Evolutionary conservation across 352 stramenopile genomes (phyloP).

Genomic region (Phytophthora palmivora): DNA sequence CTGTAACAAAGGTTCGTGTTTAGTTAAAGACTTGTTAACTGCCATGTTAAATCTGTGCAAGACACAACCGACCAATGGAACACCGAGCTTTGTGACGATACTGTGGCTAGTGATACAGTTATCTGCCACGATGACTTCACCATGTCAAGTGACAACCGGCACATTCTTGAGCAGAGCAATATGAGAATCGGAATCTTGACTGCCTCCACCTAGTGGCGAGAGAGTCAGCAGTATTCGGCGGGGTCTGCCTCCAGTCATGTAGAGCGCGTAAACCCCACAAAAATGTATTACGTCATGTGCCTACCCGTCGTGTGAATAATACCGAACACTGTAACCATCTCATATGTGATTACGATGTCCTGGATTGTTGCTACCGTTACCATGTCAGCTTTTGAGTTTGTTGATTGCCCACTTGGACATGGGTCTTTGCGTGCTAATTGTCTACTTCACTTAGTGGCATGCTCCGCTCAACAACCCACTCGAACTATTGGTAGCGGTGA

Average conservation of each 20-base stretch:
- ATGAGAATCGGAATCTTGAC: constrained; percentile 15
- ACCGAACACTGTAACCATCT: constrained; percentile 2
- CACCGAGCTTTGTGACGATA: constrained; percentile 8
- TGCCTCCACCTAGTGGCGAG: constrained; percentile 2
- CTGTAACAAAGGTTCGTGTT: constrained; percentile 8
- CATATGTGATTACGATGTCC: not conserved
- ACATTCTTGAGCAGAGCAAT: not conserved
- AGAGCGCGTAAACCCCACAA: constrained; percentile 2
- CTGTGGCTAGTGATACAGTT: constrained; percentile 28
- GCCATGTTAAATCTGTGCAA: constrained; percentile 15
- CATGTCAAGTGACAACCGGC: constrained; percentile 3
- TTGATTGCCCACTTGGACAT: constrained; percentile 7
- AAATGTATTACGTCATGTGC: constrained; percentile 5
- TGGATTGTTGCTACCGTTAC: no score
- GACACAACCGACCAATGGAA: constrained; percentile 24
- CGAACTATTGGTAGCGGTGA: constrained; percentile 4
- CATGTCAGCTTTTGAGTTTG: constrained; percentile 5
- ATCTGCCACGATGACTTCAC: constrained; percentile 4
- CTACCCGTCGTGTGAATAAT: constrained; percentile 14
- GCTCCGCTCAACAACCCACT: constrained; percentile 9
- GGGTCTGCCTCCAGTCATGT: not conserved
- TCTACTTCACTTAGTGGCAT: constrained; percentile 14
- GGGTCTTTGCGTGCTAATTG: not conserved
- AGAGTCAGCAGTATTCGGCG: not conserved
- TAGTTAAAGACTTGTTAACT: constrained; percentile 13